phyloP scores from a whole-genome alignment of 805 yeast species.

The Peterozyma toletana region DNA sequence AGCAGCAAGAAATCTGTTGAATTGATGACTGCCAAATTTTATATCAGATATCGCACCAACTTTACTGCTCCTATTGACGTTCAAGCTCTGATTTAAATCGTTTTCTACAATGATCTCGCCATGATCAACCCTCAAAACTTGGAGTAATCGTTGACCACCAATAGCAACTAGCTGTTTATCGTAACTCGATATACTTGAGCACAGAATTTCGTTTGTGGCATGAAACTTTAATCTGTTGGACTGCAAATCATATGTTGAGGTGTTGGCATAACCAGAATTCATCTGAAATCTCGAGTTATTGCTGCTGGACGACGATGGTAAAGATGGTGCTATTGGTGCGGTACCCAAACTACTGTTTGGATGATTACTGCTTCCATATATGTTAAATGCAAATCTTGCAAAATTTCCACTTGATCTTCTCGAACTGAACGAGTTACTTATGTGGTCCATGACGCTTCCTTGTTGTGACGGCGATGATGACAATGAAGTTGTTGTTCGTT shows the following conservation, averaged over 20 bases:
- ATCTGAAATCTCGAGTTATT: slow-evolving; percentile 5
- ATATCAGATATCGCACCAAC: slow-evolving; percentile 35
- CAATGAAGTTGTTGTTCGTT: slow-evolving; percentile 1
- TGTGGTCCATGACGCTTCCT: slow-evolving; percentile 8
- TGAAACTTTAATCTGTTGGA: slow-evolving; percentile 20
- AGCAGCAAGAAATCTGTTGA: slow-evolving; percentile 32
- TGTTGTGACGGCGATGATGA: slow-evolving; percentile 2
- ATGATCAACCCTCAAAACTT: slow-evolving; percentile 26
- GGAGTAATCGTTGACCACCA: slow-evolving; percentile 35
- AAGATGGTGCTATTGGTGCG: slow-evolving; percentile 5
- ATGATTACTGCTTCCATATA: slow-evolving; percentile 34
- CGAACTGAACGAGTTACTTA: slow-evolving; percentile 11
- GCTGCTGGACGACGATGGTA: slow-evolving; percentile 11
- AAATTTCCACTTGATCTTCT: slow-evolving; percentile 25
- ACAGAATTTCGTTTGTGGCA: slow-evolving; percentile 24
- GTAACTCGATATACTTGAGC: slow-evolving; percentile 24
- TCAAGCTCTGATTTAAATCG: slow-evolving; percentile 24
- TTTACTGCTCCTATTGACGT: slow-evolving; percentile 22
- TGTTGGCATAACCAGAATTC: slow-evolving; percentile 14
- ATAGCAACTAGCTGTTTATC: slow-evolving; percentile 27
- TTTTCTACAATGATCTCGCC: slow-evolving; percentile 22
- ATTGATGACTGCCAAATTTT: slow-evolving; percentile 32
- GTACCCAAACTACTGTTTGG: slow-evolving; percentile 4
- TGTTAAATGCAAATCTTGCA: slow-evolving; percentile 53
- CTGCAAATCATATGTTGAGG: slow-evolving; percentile 14